Evolutionary conservation across 768 basidiomycete species (phyloP).

Genomic region (Russula griseocarnosa): DNA sequence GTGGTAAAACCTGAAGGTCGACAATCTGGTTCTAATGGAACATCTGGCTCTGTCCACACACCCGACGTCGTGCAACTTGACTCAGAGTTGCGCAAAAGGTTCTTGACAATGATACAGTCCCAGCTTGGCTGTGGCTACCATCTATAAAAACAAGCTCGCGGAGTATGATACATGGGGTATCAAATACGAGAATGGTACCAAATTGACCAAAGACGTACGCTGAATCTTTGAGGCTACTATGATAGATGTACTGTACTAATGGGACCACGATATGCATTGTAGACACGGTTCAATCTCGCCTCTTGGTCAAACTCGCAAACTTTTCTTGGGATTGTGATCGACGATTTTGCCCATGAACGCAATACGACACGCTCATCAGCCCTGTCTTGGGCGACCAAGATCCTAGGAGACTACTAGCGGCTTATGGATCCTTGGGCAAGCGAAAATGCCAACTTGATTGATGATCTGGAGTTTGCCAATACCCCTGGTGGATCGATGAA

Average conservation of each 20-base stretch:
- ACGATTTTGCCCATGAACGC: conserved; percentile 38
- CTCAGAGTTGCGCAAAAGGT: conserved; percentile 6
- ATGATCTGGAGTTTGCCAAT: no score
- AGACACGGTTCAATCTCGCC: conserved; percentile 41
- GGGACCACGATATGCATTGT: background rate
- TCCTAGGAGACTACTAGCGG: conserved; percentile 40
- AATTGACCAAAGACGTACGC: conserved; percentile 22
- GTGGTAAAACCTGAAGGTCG: no score
- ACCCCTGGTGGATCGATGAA: no score
- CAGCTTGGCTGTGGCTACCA: conserved; percentile 12
- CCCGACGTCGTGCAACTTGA: conserved; percentile 1
- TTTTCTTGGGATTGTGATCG: conserved; percentile 41
- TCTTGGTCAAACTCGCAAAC: conserved; percentile 40
- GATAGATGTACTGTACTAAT: background rate
- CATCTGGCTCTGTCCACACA: conserved; percentile 10
- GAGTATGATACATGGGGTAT: conserved; percentile 23
- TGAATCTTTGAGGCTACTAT: no score
- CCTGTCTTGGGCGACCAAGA: conserved; percentile 39
- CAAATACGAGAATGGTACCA: conserved; percentile 19
- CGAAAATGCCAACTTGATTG: conserved; percentile 37
- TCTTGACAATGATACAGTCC: background rate
- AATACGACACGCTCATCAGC: conserved; percentile 35
- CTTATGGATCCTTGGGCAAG: conserved; percentile 42
- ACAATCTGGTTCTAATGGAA: background rate
- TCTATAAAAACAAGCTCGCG: background rate